Evolutionary conservation across 2,329 filamentous ascomycete species (phyloP), one percentile per base, ranked within the genome.

Genomic region (Colletotrichum sp.): DNA sequence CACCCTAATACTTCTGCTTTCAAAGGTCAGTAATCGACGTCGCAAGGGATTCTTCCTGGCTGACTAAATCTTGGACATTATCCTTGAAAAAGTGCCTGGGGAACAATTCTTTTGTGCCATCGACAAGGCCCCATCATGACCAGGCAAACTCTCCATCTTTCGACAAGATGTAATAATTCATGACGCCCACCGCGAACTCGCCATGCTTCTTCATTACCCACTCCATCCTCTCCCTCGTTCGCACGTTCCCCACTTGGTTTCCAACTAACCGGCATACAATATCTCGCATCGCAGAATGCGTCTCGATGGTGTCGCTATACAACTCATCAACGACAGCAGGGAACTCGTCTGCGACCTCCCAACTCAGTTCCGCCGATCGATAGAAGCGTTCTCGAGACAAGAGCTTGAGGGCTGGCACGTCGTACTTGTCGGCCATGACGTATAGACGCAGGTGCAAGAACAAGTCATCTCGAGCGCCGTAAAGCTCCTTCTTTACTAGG

Each of bases 361-460:
- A 79, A 13, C 66, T 58, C 24, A 72, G 48, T 69, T 80, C 71
- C 3, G 75, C 80, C 0, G 75, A 78, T 10, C 77, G 78, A 66
- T 80, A 82, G 69, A 84, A 85, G 1, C 83, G 79, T 16, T 83
- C 72, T 8, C 79, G 77, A 3, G 83, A 79, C 1, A 84, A 48
- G 1, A 82, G 77, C 72, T 79, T 79, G 2, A 86, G 82, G 0
- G 81, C 75, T 2, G 80, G 78, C 3, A 85, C 82, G n/a, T 83
- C 78, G 76, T 82, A 86, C 74, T 84, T 84, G 76, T 84, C 81
- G 6, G 84, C 85, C 71, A 85, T 82, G 60, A 81, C 74, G 79
- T 84, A 86, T 18, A 84, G 75, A 0, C 77, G 74, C 7, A 82
- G 72, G 12, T 78, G 80, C 3, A 78, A 60, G 21, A 78, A 77